Base-by-base conservation (phyloP, 1,284 basidiomycete genomes). In the Papiliotrema nemorosa region DNA sequence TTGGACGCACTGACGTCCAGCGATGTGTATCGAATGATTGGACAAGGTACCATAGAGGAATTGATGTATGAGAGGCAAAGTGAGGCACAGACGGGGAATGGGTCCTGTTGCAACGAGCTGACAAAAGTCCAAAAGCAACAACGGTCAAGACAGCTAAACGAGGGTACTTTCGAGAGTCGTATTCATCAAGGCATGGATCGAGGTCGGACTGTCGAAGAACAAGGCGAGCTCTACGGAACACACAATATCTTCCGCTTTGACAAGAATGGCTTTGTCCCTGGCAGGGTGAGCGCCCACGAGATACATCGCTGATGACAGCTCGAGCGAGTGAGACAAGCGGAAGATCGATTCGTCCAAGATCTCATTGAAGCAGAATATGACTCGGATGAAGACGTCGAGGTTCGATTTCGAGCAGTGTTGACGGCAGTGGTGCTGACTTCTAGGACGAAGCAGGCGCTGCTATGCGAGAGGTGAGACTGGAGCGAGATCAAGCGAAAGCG, bases 11-110 rank as follows among this genome's bases (percentile, higher is more conserved):
- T 21, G 14, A 46, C 10, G 3, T 24, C 1, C 47, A 72, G 71
- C 4, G 69, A 76, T 20, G 79, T 81, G 0, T 77, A 78, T 53
- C 77, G 78, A 14, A 64, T 81, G 39, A 73, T 81, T n/a, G 77
- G 75, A 7, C 71, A 74, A 16, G 78, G 78, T 2, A 80, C 79
- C 0, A 66, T 79, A 21, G 78, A 79, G 50, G 75, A 78, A 60
- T 55, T 73, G 14, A 73, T 68, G 50, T 77, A 77, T 37, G 71
- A 74, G 40, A 62, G 77, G 0, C 77, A 78, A 51, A 68, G 72
- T 72, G 37, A 44, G 69, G 58, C 1, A 12, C n/a, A 16, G 12
- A 1, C 12, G 2, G 2, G 18, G 6, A 35, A n/a, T 34, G 47
- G 18, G 18, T 9, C 4, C 3, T 14, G 20, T n/a, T 14, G 27